phyloP scores from a whole-genome alignment of 352 stramenopile genomes.

The Globisporangium cederbergense region DNA sequence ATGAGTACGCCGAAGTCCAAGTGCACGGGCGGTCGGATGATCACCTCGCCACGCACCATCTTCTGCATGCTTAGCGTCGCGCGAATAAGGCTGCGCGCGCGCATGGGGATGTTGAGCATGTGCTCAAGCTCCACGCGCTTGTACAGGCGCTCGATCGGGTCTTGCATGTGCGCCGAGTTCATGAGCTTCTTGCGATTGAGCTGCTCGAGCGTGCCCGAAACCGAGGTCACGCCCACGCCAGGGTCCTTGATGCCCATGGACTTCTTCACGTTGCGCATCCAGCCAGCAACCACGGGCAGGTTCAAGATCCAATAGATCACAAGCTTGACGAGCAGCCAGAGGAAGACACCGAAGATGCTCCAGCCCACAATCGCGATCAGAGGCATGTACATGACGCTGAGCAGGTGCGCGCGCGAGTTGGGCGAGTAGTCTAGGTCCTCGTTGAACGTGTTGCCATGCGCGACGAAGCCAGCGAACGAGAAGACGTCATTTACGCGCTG shows the following conservation, averaged over 20 bases:
- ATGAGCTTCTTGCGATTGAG: background rate
- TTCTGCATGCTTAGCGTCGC: constrained; percentile 17
- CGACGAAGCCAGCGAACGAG: constrained; percentile 19
- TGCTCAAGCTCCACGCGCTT: constrained; percentile 10
- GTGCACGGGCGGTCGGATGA: constrained; percentile 13
- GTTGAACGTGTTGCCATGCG: constrained; percentile 28
- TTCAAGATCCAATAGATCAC: constrained; percentile 2
- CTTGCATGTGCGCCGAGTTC: constrained; percentile 5
- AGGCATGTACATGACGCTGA: constrained; percentile 18
- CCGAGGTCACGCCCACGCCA: background rate
- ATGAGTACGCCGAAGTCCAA: constrained; percentile 22
- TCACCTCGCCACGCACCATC: constrained; percentile 11
- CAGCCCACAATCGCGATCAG: constrained; percentile 11
- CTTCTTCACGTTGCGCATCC: background rate
- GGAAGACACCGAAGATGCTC: constrained; percentile 13
- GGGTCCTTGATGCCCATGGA: background rate
- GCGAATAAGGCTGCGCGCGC: constrained; percentile 17
- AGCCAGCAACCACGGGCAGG: background rate
- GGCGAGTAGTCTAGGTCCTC: constrained; percentile 15
- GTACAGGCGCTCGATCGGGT: constrained; percentile 7
- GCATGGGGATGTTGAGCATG: constrained; percentile 15
- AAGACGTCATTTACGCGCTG: constrained; percentile 26
- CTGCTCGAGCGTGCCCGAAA: background rate
- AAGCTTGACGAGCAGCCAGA: constrained; percentile 13
- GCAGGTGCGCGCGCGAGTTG: constrained; percentile 10